phyloP scores from a whole-genome alignment of 2,329 filamentous ascomycete genomes.

The Verticillium longisporum region DNA sequence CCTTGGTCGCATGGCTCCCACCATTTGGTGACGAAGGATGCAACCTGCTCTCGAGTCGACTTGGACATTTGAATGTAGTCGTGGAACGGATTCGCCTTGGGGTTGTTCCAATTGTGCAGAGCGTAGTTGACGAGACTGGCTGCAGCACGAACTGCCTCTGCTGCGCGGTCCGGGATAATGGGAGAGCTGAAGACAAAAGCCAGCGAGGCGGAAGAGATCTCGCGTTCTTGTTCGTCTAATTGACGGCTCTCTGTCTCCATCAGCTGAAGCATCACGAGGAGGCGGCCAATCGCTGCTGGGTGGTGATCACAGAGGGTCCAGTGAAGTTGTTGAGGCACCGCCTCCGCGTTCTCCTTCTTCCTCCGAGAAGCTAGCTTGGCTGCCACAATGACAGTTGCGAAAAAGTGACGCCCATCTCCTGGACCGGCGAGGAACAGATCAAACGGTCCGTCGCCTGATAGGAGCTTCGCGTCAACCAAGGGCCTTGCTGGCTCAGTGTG shows the following conservation, averaged over 20 bases:
- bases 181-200: not conserved
- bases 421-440: not conserved
- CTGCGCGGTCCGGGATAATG: not conserved
- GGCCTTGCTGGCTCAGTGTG: not conserved
- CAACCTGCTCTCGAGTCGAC: not conserved
- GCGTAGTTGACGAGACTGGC: not conserved
- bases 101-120: not conserved
- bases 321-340: not conserved
- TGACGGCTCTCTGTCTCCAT: not conserved
- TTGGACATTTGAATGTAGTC: not conserved
- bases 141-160: not conserved
- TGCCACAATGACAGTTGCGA: not conserved
- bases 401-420: not conserved
- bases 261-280: not conserved
- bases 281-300: not conserved
- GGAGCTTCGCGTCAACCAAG: not conserved
- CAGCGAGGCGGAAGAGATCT: not conserved
- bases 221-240: not conserved
- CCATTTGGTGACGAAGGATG: not conserved
- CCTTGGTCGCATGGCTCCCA: not conserved
- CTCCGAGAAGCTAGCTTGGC: not conserved
- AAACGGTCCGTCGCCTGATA: not conserved
- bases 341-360: not conserved
- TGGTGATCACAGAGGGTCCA: not conserved
- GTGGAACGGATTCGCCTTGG: not conserved